Evolutionary conservation across 495 filamentous ascomycete genomes (phyloP).

Genomic region (Cercophora sp.): DNA sequence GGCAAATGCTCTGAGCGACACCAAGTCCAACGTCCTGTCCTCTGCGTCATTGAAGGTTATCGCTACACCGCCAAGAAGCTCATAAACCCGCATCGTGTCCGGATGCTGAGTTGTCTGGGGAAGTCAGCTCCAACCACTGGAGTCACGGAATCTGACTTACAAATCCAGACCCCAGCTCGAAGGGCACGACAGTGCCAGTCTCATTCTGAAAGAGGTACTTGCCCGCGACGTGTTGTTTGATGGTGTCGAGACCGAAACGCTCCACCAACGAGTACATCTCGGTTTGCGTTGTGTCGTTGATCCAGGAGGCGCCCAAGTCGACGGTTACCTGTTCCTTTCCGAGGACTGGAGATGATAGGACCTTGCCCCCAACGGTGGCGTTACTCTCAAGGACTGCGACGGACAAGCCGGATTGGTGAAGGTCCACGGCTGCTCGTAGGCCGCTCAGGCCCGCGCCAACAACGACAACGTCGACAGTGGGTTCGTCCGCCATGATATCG

Average conservation of each 20-base stretch:
- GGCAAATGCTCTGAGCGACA: slow-evolving; percentile 29
- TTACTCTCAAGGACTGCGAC: slow-evolving; percentile 46
- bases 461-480: slow-evolving; percentile 34
- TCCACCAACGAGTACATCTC: slow-evolving; percentile 34
- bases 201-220: slow-evolving; percentile 31
- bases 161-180: not conserved
- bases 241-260: slow-evolving; percentile 34
- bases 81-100: slow-evolving; percentile 1
- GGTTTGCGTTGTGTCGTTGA: slow-evolving; percentile 49
- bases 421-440: slow-evolving; percentile 40
- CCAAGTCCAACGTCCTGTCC: slow-evolving; percentile 22
- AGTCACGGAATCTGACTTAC: too few relatives aligned
- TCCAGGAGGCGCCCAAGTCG: slow-evolving; percentile 51
- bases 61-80: not conserved
- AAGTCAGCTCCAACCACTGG: too few relatives aligned
- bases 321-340: too few relatives aligned
- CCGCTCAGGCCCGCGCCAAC: slow-evolving; percentile 52
- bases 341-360: too few relatives aligned
- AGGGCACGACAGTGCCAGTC: slow-evolving; percentile 13
- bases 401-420: slow-evolving; percentile 40
- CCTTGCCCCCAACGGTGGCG: slow-evolving; percentile 51
- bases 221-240: slow-evolving; percentile 42
- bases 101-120: too few relatives aligned
- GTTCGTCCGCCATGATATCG: too few relatives aligned
- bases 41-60: slow-evolving; percentile 11